Conservation (phyloP, 805 yeast species). For the Teunomyces cretensis region DNA sequence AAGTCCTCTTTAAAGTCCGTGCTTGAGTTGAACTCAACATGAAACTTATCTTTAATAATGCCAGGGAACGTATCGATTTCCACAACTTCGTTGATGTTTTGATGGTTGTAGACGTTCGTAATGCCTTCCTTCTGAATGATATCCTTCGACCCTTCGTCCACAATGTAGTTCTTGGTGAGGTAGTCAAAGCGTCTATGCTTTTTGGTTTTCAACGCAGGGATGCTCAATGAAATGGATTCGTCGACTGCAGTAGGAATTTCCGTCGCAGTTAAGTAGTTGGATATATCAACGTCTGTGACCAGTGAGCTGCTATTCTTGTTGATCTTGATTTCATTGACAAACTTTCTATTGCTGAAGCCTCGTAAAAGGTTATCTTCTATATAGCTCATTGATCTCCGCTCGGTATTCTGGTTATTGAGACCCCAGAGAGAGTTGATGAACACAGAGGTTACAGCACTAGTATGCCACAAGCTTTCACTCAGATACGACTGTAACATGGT, state of each 20-base stretch:
- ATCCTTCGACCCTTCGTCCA: background rate
- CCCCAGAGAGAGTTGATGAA: slow-evolving; percentile 45
- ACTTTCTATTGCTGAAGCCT: slow-evolving; percentile 43
- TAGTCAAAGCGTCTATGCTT: slow-evolving; percentile 7
- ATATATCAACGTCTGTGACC: slow-evolving; percentile 14
- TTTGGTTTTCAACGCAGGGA: slow-evolving; percentile 1
- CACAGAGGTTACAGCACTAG: slow-evolving; percentile 26
- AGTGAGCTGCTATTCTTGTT: slow-evolving; percentile 7
- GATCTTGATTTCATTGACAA: slow-evolving; percentile 41
- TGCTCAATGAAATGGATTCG: background rate
- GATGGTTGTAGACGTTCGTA: background rate
- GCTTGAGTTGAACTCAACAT: slow-evolving; percentile 26
- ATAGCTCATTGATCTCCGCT: slow-evolving; percentile 39
- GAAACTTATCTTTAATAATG: slow-evolving; percentile 1
- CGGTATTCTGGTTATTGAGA: slow-evolving; percentile 36
- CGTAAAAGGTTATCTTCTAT: slow-evolving; percentile 45
- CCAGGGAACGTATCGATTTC: slow-evolving; percentile 17
- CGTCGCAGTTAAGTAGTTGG: slow-evolving; percentile 10
- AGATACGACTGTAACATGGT: slow-evolving; percentile 11
- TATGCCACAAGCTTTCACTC: slow-evolving; percentile 43
- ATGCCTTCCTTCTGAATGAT: background rate
- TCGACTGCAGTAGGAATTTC: slow-evolving; percentile 1
- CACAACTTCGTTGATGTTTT: slow-evolving; percentile 13
- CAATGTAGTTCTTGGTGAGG: slow-evolving; percentile 9
- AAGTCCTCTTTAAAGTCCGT: slow-evolving; percentile 24